Evolutionary conservation across 371 early-diverging fungal species (phyloP).

Genomic region (Capniomyces stellatus): DNA sequence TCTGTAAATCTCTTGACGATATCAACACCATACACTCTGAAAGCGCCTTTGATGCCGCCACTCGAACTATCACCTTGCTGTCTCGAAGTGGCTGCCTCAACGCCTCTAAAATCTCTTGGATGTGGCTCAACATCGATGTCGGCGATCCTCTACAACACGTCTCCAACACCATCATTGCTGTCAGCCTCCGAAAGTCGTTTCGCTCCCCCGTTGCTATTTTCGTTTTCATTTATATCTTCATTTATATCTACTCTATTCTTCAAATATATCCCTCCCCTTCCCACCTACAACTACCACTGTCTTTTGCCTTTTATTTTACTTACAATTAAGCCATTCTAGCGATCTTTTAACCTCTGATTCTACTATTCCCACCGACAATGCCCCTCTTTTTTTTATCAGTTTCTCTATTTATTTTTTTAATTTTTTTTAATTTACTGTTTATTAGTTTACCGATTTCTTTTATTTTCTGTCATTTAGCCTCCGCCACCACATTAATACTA

Average conservation of each 20-base stretch:
- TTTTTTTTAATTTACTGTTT: no score
- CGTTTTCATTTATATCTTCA: background rate
- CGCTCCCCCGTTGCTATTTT: conserved; percentile 33
- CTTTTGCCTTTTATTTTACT: background rate
- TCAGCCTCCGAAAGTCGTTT: conserved; percentile 58
- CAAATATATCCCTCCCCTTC: conserved; percentile 2
- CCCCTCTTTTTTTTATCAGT: conserved; percentile 13
- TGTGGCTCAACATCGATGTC: conserved; percentile 66
- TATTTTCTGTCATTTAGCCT: no score
- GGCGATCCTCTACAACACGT: conserved; percentile 71
- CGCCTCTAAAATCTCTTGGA: conserved; percentile 65
- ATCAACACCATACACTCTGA: conserved; percentile 68
- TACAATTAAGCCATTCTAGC: conserved; percentile 18
- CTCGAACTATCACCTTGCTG: conserved; percentile 33
- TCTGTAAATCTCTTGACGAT: conserved; percentile 55
- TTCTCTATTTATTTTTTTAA: conserved; percentile 8
- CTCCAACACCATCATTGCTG: conserved; percentile 71
- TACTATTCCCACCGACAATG: conserved; percentile 6
- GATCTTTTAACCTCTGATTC: conserved; percentile 13
- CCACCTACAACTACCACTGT: conserved; percentile 1
- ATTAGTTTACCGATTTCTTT: no score
- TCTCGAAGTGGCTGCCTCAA: conserved; percentile 82
- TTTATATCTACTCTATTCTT: conserved; percentile 3
- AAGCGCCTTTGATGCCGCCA: conserved; percentile 71
- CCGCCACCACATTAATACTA: no score